phyloP scores from a whole-genome alignment of 2,329 filamentous ascomycete species.

The Thermomyces lanuginosus region DNA sequence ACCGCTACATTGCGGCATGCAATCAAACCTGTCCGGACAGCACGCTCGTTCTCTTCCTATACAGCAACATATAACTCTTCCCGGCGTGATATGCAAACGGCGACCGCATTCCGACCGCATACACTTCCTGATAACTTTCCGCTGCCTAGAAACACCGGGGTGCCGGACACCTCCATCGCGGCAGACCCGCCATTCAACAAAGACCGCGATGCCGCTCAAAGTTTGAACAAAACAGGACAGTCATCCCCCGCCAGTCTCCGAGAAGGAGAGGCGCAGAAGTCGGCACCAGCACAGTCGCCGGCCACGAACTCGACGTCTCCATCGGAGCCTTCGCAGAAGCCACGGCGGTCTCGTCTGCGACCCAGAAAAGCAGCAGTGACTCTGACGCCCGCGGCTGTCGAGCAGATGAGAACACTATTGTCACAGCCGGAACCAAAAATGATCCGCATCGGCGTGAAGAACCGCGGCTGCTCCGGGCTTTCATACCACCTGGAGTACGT shows the following conservation, averaged over 20 bases:
- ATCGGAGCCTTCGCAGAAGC: slow-evolving; percentile 32
- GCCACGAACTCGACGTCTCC: slow-evolving; percentile 19
- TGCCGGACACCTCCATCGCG: slow-evolving; percentile 46
- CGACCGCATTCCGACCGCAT: slow-evolving; percentile 47
- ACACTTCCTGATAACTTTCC: slow-evolving; percentile 40
- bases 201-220: slow-evolving; percentile 29
- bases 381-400: slow-evolving; percentile 62
- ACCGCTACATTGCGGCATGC: slow-evolving; percentile 24
- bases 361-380: slow-evolving; percentile 84
- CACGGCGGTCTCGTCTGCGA: slow-evolving; percentile 50
- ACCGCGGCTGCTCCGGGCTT: slow-evolving; percentile 82
- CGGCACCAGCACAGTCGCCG: slow-evolving; percentile 31
- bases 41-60: slow-evolving; percentile 34
- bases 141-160: slow-evolving; percentile 40
- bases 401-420: slow-evolving; percentile 60
- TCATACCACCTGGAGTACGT: slow-evolving; percentile 92
- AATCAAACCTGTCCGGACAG: slow-evolving; percentile 21
- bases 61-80: slow-evolving; percentile 31
- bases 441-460: slow-evolving; percentile 86
- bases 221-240: slow-evolving; percentile 15
- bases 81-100: slow-evolving; percentile 48
- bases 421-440: slow-evolving; percentile 79
- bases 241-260: slow-evolving; percentile 30
- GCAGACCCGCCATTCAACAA: slow-evolving; percentile 33
- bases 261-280: slow-evolving; percentile 52